phyloP scores from a whole-genome alignment of 176 grass and related monocot genomes.

The Oryza punctata region DNA sequence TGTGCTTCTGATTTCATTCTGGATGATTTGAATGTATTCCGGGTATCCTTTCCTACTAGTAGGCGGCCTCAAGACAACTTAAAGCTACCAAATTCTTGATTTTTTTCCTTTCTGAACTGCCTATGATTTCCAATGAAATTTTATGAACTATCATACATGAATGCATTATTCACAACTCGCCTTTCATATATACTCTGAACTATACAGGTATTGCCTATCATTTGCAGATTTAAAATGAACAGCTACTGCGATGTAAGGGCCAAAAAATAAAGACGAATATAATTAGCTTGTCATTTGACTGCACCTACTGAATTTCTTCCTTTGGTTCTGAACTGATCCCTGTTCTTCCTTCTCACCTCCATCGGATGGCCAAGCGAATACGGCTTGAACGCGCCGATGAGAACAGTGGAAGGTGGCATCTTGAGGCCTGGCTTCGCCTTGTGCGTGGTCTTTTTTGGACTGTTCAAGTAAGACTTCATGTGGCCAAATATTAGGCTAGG shows the following conservation, averaged over 20 bases:
- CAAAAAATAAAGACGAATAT: conserved; percentile 6
- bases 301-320: conserved; percentile 46
- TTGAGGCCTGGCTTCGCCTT: conserved; percentile 58
- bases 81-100: not conserved
- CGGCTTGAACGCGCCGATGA: conserved; percentile 70
- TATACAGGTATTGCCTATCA: conserved; percentile 49
- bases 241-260: conserved; percentile 16
- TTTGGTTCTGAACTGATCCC: conserved; percentile 55
- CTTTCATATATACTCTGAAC: conserved; percentile 28
- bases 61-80: not conserved
- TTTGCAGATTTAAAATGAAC: conserved; percentile 3
- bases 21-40: not conserved
- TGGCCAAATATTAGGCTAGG: conserved; percentile 48
- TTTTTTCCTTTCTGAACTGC: conserved; percentile 1
- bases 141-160: conserved; percentile 25
- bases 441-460: conserved; percentile 45
- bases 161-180: conserved; percentile 31
- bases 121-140: not conserved
- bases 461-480: conserved; percentile 59
- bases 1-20: conserved; percentile 3
- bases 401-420: conserved; percentile 56
- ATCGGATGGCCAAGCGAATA: conserved; percentile 60
- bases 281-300: conserved; percentile 49
- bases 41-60: not conserved
- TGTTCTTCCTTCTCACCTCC: conserved; percentile 65